Evolutionary conservation across 192 early-diverging fungal species (phyloP), one percentile per base, ranked within the genome.

Genomic region (Mortierella alpina): DNA sequence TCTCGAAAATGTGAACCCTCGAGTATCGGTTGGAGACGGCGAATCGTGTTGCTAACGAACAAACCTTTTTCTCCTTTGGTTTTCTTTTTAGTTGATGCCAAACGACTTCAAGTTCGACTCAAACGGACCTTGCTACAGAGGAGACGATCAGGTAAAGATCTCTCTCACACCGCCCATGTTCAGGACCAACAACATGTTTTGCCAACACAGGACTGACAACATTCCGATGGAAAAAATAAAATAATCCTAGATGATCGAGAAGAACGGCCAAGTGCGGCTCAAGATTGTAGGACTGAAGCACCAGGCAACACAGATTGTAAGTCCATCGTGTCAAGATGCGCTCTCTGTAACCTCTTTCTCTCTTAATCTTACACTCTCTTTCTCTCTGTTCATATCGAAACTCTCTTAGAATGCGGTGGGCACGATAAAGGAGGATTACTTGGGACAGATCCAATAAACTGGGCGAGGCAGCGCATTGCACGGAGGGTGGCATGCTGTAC

Each of bases 361-460:
- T 20, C 13, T 23, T 31, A 48, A 11, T 47, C 7, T 15, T 17
- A 4, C 31, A 40, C 31, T 57, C 23, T 2, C 14, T 17, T 70
- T 51, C 52, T 72, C 11, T 42, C 9, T 66, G 15, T 31, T 17
- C 50, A 44, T 64, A 7, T 54, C 47, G 5, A 39, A 54, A 17
- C 6, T 31, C 47, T 47, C 45, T 59, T 79, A 96, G 95, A 94
- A 93, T 86, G 95, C 95, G 23, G 96, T 96, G 66, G 96, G 96
- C 22, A 97, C 96, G 7, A 97, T 99, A 83, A 98, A 97, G 83
- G 96, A 99, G 75, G 96, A 99, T 90, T 99, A 94, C 66, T 82
- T 98, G 57, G 95, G 96, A 59, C 90, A 92, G 12, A 93, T 92
- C 20, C 76, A 79, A 62, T 79, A 73, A 87, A 86, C 63, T 48